A percentile compares a stretch with the other conserved stretches of the same genome.
Evolutionary conservation across 495 filamentous ascomycete genomes (phyloP).

Genomic region (Penicillium robsamsonii): DNA sequence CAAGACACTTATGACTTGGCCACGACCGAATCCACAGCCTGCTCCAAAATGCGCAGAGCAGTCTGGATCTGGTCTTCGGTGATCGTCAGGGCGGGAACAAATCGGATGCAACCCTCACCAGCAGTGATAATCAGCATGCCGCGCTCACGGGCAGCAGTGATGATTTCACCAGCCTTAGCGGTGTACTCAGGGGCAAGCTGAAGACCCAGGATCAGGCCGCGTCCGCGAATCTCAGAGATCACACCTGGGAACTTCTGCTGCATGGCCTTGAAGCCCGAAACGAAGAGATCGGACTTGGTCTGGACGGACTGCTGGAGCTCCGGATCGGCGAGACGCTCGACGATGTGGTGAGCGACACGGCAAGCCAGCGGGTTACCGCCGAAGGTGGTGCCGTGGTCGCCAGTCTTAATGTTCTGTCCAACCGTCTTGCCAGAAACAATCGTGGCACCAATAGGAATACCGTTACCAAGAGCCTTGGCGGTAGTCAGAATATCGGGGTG

Average conservation of each 20-base stretch:
- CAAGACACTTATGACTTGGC: conserved; percentile 19
- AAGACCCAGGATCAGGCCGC: conserved; percentile 79
- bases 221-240: conserved; percentile 75
- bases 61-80: conserved; percentile 71
- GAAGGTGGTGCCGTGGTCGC: conserved; percentile 96
- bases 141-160: conserved; percentile 82
- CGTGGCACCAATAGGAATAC: conserved; percentile 90
- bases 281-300: conserved; percentile 63
- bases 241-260: conserved; percentile 65
- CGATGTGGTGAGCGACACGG: conserved; percentile 78
- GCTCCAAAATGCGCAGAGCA: conserved; percentile 71
- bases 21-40: conserved; percentile 62
- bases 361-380: conserved; percentile 91
- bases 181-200: conserved; percentile 72
- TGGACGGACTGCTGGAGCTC: conserved; percentile 63
- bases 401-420: conserved; percentile 77
- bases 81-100: conserved; percentile 80
- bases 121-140: conserved; percentile 89
- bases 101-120: conserved; percentile 82
- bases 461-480: conserved; percentile 95
- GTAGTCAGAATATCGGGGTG: conserved; percentile 94
- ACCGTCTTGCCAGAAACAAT: conserved; percentile 74
- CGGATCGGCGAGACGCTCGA: conserved; percentile 66
- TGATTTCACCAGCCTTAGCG: conserved; percentile 54
- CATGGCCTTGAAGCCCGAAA: conserved; percentile 59